phyloP scores from a whole-genome alignment of 2,329 filamentous ascomycete genomes.

The Dichotomopilus funicola region DNA sequence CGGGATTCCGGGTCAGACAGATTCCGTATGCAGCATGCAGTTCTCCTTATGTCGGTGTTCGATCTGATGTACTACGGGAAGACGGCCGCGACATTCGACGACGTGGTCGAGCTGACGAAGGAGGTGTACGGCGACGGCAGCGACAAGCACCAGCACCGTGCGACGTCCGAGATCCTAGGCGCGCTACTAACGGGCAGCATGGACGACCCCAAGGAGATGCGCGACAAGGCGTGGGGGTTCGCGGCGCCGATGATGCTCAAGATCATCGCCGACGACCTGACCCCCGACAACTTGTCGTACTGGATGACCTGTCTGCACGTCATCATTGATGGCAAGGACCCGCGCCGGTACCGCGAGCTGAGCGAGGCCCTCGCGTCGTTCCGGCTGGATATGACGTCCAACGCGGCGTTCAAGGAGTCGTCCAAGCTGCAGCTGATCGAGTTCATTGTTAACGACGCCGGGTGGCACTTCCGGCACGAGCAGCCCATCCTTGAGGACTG shows the following conservation, averaged over 20 bases:
- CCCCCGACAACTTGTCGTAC: conserved; percentile 88
- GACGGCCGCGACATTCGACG: conserved; percentile 73
- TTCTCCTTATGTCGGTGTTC: conserved; percentile 83
- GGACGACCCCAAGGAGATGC: conserved; percentile 67
- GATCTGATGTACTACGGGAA: conserved; percentile 79
- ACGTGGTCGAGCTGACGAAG: conserved; percentile 74
- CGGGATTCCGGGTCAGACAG: conserved; percentile 74
- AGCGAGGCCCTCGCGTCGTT: conserved; percentile 78
- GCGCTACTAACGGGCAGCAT: conserved; percentile 74
- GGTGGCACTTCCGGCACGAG: conserved; percentile 93
- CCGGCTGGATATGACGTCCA: conserved; percentile 86
- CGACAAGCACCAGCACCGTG: conserved; percentile 96
- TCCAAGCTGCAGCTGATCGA: conserved; percentile 91
- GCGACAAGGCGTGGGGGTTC: conserved; percentile 78
- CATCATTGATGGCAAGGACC: conserved; percentile 81
- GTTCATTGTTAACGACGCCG: conserved; percentile 76
- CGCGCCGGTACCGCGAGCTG: conserved; percentile 78
- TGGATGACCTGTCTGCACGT: conserved; percentile 94
- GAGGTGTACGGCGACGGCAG: conserved; percentile 84
- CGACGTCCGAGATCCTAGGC: conserved; percentile 87
- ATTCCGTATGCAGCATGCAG: conserved; percentile 82
- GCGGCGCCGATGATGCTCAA: conserved; percentile 80
- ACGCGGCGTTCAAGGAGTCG: conserved; percentile 97
- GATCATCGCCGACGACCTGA: conserved; percentile 85
- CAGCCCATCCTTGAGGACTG: conserved; percentile 86